Evolutionary conservation across 108 stramenopile genomes (phyloP), one percentile per base, ranked within the genome.

Genomic region (Skeletonema costatum): DNA sequence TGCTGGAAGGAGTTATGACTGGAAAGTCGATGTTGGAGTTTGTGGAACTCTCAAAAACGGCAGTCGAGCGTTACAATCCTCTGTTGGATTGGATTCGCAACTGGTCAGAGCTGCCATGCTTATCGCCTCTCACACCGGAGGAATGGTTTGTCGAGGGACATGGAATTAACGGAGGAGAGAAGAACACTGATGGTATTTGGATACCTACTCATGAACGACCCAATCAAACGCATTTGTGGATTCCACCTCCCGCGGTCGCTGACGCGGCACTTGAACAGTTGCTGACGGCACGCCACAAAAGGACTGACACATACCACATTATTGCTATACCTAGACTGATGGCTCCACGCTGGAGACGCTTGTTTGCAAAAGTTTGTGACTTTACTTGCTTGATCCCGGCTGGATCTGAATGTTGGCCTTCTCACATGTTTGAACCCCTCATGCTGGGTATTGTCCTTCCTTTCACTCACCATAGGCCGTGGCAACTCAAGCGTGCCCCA

Each of bases 361-460:
- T 71, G 63, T 74, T 77, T n/a, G n/a, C 69, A 12, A 71, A 75
- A 41, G 65, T 50, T 21, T 41, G 16, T 68, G 84, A 81, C 56
- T 60, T 77, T 63, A 16, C 33, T 29, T 74, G 73, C 17, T 9
- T 17, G 17, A 32, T 74, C 16, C 30, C 75, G 14, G 50, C 66
- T 0, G 66, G 76, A 35, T 8, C 29, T 19, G 1, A 70, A 2
- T 36, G 35, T 51, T 85, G 84, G 80, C 84, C 76, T 0, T 2
- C 50, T 33, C 30, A 36, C 59, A 81, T 81, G 84, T 64, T 50
- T 59, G 76, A 81, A 77, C 80, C 71, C 35, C 21, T 85, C 2
- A 51, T 53, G 33, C 11, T 81, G 21, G 71, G 76, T 29, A 44
- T 77, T 32, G n/a, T 50, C 4, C 42, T 81, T 19, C 85, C 80